A percentile compares a stretch with the other conserved stretches of the same genome.
These are phyloP conservation scores for Xylariales sp. DNA, from an alignment of 2,329 filamentous ascomycete species.

Conservation along the genomic window DNA sequence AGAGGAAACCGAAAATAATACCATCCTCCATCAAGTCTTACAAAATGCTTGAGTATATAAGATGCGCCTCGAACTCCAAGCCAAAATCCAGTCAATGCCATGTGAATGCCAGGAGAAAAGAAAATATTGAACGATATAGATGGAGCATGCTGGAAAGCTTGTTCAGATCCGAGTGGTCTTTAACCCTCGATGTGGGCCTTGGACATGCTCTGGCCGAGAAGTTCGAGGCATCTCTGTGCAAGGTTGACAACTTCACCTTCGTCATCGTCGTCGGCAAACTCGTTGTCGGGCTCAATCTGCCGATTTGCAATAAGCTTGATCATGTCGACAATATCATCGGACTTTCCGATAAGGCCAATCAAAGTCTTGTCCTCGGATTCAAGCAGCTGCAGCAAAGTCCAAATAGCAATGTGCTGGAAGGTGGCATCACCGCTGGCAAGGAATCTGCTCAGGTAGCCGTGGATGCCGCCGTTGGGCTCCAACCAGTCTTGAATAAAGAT, in stretches of 20 bases:
- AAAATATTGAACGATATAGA: slow-evolving; percentile 19
- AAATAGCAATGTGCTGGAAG: slow-evolving; percentile 98
- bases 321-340: slow-evolving; percentile 86
- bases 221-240: slow-evolving; percentile 83
- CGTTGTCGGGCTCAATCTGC: slow-evolving; percentile 81
- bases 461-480: slow-evolving; percentile 88
- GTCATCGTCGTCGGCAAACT: slow-evolving; percentile 75
- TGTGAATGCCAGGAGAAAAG: slow-evolving; percentile 18
- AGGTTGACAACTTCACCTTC: slow-evolving; percentile 91
- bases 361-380: slow-evolving; percentile 91
- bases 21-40: slow-evolving; percentile 16
- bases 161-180: slow-evolving; percentile 20
- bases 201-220: slow-evolving; percentile 70
- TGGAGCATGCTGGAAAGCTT: not conserved
- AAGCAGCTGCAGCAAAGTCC: slow-evolving; percentile 91
- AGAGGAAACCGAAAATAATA: slow-evolving; percentile 4
- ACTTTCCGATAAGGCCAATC: slow-evolving; percentile 83
- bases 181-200: slow-evolving; percentile 81
- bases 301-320: slow-evolving; percentile 88
- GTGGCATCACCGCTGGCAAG: slow-evolving; percentile 91
- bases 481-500: slow-evolving; percentile 95
- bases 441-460: slow-evolving; percentile 91
- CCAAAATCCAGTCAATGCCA: slow-evolving; percentile 29
- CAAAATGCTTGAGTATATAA: slow-evolving; percentile 26
- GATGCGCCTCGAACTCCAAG: slow-evolving; percentile 41